Evolutionary conservation across 768 basidiomycete genomes (phyloP), one percentile per base, ranked within the genome.

Genomic region (Lactarius hengduanensis): DNA sequence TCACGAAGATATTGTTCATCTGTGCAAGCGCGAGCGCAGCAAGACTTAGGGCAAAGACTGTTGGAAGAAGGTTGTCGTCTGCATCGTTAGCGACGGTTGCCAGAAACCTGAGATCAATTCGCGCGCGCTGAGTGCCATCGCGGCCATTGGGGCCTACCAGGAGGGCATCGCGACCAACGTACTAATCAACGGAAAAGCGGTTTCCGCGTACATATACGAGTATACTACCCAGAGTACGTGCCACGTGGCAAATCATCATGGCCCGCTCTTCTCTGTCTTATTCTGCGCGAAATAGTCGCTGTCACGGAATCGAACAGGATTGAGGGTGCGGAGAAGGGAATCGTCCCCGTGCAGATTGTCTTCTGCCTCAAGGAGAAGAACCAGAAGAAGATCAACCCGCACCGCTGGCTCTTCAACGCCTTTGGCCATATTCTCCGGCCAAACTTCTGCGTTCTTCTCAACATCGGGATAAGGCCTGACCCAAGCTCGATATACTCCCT

Each of bases 401-500:
- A 32, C 30, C 6, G 30, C 30, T 32, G 30, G 30, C 3, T 32
- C 30, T 32, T 32, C 30, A 32, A 32, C 30, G 30, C 30, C 30
- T 32, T 32, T 32, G 30, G 30, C 30, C 30, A 1, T 32, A 32
- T 32, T 32, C 30, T 32, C 0, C 30, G 3, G 6, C 30, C 0
- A 7, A 30, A 30, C 30, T 5, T 32, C 30, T 32, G 30, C 30
- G 30, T 32, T 32, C 30, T 32, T 32, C 30, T 97, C 36, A 95
- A 96, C 71, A 95, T 96, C 50, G 88, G 88, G 20, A 89, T 88
- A 0, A 87, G 87, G 83, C 93, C 94, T 0, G 92, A 91, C 4
- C 88, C 92, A 11, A 94, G 90, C 61, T 86, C 86, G 13, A 92
- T 96, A 66, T 96, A 96, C 76, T 92, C 94, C 72, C 79, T 96